Base-by-base conservation (phyloP, 768 basidiomycete genomes). In the Amanita rubescens region DNA sequence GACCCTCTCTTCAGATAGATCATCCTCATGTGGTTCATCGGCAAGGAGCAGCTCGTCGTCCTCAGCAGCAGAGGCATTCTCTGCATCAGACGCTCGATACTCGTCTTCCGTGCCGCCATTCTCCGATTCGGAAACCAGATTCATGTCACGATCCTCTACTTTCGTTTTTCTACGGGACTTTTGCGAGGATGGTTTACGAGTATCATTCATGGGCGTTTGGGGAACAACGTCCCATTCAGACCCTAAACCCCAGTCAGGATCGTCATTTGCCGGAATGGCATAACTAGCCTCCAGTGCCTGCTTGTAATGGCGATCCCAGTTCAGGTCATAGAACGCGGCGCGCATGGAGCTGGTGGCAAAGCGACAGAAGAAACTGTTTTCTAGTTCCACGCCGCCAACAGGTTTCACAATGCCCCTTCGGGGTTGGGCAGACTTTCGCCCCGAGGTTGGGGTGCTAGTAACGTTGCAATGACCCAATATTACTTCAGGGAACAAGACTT, bases 321-420 rank as follows among this genome's bases (percentile, higher is more conserved):
- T 58, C 55, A 88, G 75, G 2, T 74, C 68, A 58, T 82, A 88
- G 67, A 78, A 88, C 1, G 86, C 57, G 8, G 85, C 83, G 17
- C 78, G 76, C 41, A 68, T 72, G 1, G 80, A 70, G 58, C 86
- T 74, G 10, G 84, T 71, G 3, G 85, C 86, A 14, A 75, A 69
- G 14, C 70, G 71, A 58, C 87, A 90, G 57, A 74, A 77, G 59
- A 81, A 87, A 15, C 15, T 20, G 33, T 38, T 37, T 19, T 42
- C 34, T 24, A 24, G 17, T 1, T 51, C 56, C 12, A 53, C 52
- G 27, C 15, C 41, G 41, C 7, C 3, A 27, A 30, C 30, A 2
- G 10, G 25, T 25, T 34, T 43, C 14, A 11, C 7, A 43, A 41
- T 19, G 15, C 24, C 30, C 19, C 19, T 37, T n/a, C 46, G 20